A percentile compares a stretch with the other conserved stretches of the same genome.
Evolutionary conservation across 106 monocot genomes (phyloP).

Genomic region (Iris macrosiphon): DNA sequence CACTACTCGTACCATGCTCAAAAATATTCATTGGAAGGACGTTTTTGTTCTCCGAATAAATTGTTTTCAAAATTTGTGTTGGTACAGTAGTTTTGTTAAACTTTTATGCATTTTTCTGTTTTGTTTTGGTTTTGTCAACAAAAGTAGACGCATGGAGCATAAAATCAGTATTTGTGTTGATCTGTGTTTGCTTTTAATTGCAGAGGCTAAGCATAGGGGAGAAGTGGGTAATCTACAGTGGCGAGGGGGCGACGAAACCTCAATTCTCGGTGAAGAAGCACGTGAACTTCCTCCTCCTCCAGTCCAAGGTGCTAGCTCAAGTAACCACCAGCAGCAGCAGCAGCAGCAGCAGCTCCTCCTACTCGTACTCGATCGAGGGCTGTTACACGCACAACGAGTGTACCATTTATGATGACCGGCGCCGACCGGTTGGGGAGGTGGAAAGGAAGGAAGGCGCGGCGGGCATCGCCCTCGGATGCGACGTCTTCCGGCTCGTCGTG

Average conservation of each 20-base stretch:
- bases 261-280: conserved; percentile 46
- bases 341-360: not conserved
- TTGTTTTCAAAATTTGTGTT: not conserved
- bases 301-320: conserved; percentile 33
- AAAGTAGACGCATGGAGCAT: not conserved
- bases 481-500: conserved; percentile 64
- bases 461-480: conserved; percentile 39
- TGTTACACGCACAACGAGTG: conserved; percentile 44
- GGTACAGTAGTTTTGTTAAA: not conserved
- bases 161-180: not conserved
- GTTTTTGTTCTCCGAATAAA: too few species aligned
- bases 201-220: conserved; percentile 47
- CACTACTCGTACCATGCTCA: too few species aligned
- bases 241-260: conserved; percentile 35
- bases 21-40: too few species aligned
- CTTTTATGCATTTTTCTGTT: not conserved
- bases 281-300: conserved; percentile 15
- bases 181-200: not conserved
- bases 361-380: conserved; percentile 44
- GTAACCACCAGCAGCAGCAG: conserved; percentile 3
- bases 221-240: conserved; percentile 47
- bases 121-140: not conserved
- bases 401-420: conserved; percentile 29
- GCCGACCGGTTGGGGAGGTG: conserved; percentile 43
- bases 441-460: conserved; percentile 30